Evolutionary conservation across 176 grass and related monocot genomes (phyloP), one percentile per base, ranked within the genome.

Genomic region (Phyllostachys edulis): DNA sequence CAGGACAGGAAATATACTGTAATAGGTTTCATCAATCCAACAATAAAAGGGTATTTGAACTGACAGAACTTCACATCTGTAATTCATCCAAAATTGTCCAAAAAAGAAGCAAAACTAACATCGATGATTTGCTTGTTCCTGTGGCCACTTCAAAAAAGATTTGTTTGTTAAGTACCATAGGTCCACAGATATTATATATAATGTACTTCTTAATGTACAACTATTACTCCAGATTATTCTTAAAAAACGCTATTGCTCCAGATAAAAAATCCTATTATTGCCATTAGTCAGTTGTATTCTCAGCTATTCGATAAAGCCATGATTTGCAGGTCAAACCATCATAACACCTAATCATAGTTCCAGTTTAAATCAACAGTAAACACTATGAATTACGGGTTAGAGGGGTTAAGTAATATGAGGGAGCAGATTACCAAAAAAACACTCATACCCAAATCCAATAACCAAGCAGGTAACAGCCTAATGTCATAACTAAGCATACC

Each of bases 401-500:
- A 42, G 60, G 9, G 38, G 14, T 39, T 40, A 56, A 85, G 39
- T 27, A 57, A 78, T 63, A 46, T 20, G 42, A 32, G 60, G 76
- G 39, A 47, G 40, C 15, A 73, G 9, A 9, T 18, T 32, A 74
- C 40, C 16, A 23, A 64, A 78, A 46, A 65, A n/a, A 36, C 46
- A 27, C 13, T 70, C 72, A 72, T 17, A 17, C 54, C 4, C 37
- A 71, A 71, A 77, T 56, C 20, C 71, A 55, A 7, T 29, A 77
- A 11, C 63, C 34, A 63, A 81, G 10, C 2, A 59, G 1, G 5
- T 47, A 76, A 47, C 5, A 41, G 40, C 16, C 10, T 75, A 75
- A 80, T 41, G 34, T 7, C 26, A 62, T 14, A 84, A 39, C 73
- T 52, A 67, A 42, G 20, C 21, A 67, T 90, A 92, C 96, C 96